A percentile compares a stretch with the other conserved stretches of the same genome.
Evolutionary conservation across 768 basidiomycete species (phyloP).

Genomic region (Mycena venus): DNA sequence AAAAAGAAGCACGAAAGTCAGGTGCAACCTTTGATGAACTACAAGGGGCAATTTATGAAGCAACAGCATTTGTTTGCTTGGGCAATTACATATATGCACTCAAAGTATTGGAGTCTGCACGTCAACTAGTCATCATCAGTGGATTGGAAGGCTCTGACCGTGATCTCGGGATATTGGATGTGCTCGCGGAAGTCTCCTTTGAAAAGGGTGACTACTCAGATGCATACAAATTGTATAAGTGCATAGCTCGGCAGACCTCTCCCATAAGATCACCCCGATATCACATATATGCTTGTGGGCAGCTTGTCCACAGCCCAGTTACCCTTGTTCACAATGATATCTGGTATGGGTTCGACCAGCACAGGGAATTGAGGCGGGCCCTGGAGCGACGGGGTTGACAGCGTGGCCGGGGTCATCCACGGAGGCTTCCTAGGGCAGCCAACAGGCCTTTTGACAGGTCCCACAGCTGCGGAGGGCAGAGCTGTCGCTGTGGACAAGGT

Average conservation of each 20-base stretch:
- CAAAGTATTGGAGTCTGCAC: not conserved
- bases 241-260: not conserved
- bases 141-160: not conserved
- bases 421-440: not conserved
- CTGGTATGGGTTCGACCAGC: not conserved
- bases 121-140: not conserved
- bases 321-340: not conserved
- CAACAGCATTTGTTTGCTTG: not conserved
- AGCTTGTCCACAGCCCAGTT: not conserved
- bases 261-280: not conserved
- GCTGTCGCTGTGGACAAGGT: conserved; percentile 1
- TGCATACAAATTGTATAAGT: not conserved
- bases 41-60: not conserved
- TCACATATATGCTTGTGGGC: not conserved
- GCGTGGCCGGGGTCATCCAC: not conserved
- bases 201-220: not conserved
- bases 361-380: not conserved
- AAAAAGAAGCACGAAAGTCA: not conserved
- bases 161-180: not conserved
- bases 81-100: not conserved
- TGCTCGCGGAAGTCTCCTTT: not conserved
- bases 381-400: not conserved
- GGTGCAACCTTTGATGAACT: not conserved
- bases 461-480: not conserved
- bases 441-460: not conserved